phyloP scores from a whole-genome alignment of 2,329 filamentous ascomycete species.

The Colletotrichum australisinense region DNA sequence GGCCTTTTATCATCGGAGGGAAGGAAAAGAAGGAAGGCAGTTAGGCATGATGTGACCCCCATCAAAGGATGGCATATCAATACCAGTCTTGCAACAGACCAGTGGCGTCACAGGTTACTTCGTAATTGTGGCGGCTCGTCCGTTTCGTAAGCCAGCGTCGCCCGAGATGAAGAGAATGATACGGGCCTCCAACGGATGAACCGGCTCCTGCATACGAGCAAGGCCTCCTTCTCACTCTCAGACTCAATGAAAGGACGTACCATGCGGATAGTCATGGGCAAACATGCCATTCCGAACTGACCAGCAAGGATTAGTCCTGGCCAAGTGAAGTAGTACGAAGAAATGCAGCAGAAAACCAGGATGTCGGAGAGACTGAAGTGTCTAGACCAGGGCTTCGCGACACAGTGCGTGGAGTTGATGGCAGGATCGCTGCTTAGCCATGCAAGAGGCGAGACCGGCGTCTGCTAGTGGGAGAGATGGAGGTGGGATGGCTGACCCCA shows the following conservation, averaged over 20 bases:
- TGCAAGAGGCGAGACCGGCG: slow-evolving; percentile 1
- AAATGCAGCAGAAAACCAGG: slow-evolving; percentile 16
- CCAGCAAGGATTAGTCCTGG: slow-evolving; percentile 8
- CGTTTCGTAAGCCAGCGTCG: not conserved
- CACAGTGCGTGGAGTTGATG: slow-evolving; percentile 26
- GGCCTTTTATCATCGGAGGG: slow-evolving; percentile 13
- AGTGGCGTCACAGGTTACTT: slow-evolving; percentile 12
- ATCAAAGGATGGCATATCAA: not conserved
- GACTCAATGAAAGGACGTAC: not conserved
- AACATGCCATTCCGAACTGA: not conserved
- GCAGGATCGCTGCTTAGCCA: not conserved
- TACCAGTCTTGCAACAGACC: not conserved
- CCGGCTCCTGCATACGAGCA: slow-evolving; percentile 1
- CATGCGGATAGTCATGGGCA: not conserved
- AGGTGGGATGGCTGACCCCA: slow-evolving; percentile 6
- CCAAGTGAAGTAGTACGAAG: slow-evolving; percentile 8
- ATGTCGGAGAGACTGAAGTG: slow-evolving; percentile 10
- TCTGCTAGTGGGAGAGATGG: not conserved
- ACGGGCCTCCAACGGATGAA: not conserved
- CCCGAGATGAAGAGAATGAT: not conserved
- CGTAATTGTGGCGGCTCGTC: slow-evolving; percentile 11
- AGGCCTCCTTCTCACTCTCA: not conserved
- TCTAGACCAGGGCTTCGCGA: slow-evolving; percentile 14
- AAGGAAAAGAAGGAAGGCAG: not conserved
- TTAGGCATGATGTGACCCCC: not conserved